Percentiles rank a stretch among this genome's conserved stretches.
Conservation (phyloP, 306 rosid genomes). For the Vigna mungo region DNA sequence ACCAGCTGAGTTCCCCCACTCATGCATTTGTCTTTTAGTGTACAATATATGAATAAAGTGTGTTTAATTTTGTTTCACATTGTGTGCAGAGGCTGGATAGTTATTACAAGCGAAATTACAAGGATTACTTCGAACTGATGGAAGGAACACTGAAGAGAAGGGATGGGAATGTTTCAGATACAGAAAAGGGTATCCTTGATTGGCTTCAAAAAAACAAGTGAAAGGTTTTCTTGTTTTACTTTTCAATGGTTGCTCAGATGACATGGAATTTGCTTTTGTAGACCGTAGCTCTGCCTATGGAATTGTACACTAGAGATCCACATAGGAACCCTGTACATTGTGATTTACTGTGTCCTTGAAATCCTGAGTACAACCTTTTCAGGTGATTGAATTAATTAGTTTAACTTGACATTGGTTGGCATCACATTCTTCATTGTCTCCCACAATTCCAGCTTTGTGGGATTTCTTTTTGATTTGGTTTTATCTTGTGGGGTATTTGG, state of each 20-base stretch:
- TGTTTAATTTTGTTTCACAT: not conserved
- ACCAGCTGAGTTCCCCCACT: not conserved
- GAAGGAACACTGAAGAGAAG: constrained; percentile 69
- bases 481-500: constrained; percentile 16
- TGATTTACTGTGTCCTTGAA: constrained; percentile 40
- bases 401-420: constrained; percentile 12
- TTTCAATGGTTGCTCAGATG: constrained; percentile 23
- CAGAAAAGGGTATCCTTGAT: constrained; percentile 86
- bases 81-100: constrained; percentile 76
- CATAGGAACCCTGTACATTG: constrained; percentile 8
- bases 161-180: constrained; percentile 59
- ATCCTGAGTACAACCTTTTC: constrained; percentile 28
- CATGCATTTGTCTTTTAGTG: not conserved
- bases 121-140: constrained; percentile 86
- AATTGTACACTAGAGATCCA: constrained; percentile 38
- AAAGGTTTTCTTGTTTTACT: constrained; percentile 27
- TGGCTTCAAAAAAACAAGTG: constrained; percentile 80
- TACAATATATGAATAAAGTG: too few species aligned
- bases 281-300: not conserved
- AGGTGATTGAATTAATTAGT: constrained; percentile 1
- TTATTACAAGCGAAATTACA: constrained; percentile 90
- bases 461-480: not conserved
- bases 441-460: not conserved
- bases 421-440: constrained; percentile 1
- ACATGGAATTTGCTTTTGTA: constrained; percentile 37